These are phyloP conservation scores for Aspergillus candidus DNA, from an alignment of 2,329 filamentous ascomycete species.

Conservation along the genomic window DNA sequence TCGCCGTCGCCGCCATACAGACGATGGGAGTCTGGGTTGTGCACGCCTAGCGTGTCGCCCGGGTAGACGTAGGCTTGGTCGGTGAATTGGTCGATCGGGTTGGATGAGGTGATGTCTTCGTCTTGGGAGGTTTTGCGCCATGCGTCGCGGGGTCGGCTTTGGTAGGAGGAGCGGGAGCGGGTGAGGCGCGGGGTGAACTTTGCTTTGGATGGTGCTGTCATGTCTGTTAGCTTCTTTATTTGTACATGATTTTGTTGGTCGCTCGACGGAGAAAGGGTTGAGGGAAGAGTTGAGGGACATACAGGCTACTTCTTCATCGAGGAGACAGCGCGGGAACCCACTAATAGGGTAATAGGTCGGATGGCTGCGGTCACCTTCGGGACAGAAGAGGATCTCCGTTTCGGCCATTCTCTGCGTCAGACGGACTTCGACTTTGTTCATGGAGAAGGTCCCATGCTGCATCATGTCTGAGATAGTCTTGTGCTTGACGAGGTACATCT, in stretches of 20 bases:
- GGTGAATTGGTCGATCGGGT: too few species aligned
- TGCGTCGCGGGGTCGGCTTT: too few species aligned
- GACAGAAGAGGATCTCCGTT: neutral
- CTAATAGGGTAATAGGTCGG: neutral
- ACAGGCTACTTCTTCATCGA: neutral
- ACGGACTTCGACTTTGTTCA: neutral
- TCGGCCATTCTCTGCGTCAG: neutral
- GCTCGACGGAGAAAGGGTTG: too few species aligned
- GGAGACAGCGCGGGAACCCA: neutral
- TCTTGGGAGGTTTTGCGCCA: too few species aligned
- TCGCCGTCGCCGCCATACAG: too few species aligned
- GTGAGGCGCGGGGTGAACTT: slow-evolving; percentile 26
- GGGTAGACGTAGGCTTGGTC: too few species aligned
- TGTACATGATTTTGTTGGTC: too few species aligned
- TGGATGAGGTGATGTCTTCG: too few species aligned
- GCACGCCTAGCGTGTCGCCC: too few species aligned
- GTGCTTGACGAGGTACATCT: neutral
- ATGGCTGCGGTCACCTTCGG: neutral
- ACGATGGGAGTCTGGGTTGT: too few species aligned
- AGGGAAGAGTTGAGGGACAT: neutral
- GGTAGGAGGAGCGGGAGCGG: slow-evolving; percentile 45
- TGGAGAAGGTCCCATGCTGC: neutral
- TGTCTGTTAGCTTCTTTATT: too few species aligned
- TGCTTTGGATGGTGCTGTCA: slow-evolving; percentile 15
- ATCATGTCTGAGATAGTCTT: neutral